Base-by-base conservation (phyloP, 2,329 filamentous ascomycete species). In the Exophiala spinifera region DNA sequence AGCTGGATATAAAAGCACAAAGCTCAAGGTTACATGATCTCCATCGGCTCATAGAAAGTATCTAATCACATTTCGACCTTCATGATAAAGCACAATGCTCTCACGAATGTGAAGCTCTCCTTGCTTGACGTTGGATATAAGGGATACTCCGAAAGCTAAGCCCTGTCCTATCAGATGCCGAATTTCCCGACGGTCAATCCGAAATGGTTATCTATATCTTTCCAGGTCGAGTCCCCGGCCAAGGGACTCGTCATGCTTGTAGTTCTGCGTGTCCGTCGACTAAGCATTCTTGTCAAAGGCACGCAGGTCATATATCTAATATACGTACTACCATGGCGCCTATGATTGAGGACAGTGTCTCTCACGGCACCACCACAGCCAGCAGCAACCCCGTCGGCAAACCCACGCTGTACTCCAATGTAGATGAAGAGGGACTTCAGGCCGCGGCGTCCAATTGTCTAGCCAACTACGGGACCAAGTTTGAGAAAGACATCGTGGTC, bases 401-500 rank as follows among this genome's bases (percentile, higher is more conserved):
- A 34, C 51, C 50, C 20, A 43, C 40, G 10, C 57, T 66, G 76
- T 23, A 72, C 77, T 66, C 61, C 64, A 17, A 77, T 72, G 1
- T 59, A n/a, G 37, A 59, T 21, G 49, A 59, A 20, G 33, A 49
- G 2, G 42, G 56, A n/a, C 56, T 63, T 23, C 56, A 61, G 46
- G 45, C 40, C 4, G 28, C 51, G 72, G 77, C 13, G 68, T 76
- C 0, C 67, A 69, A 21, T 5, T 57, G 44, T 36, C 48, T 64
- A 17, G 58, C 60, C 44, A 62, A 61, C 20, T 61, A 61, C 53
- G 60, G 61, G 46, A 61, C 59, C 21, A 57, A 67, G 14, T 67
- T 64, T 51, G 56, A 72, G 61, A 65, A 64, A 8, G 53, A 70
- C 19, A 63, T 80, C 25, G 75, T 80, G 59, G 74, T 69, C 44